Conservation (phyloP, 202 grass and related monocot genomes). For the Schoenoplectus triqueter region DNA sequence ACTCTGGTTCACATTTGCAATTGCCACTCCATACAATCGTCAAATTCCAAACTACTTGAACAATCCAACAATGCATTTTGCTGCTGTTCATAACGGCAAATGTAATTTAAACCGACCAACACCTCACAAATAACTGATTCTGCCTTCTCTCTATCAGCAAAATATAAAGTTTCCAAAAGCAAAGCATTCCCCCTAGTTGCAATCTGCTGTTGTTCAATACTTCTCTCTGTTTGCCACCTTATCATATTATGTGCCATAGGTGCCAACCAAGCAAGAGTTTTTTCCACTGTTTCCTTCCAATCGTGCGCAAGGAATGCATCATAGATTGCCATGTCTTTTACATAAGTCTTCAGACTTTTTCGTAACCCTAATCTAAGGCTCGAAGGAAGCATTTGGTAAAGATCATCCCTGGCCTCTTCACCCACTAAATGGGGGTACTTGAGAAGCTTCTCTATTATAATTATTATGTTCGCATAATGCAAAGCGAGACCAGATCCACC, state of each 20-base stretch:
- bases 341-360: slow-evolving; percentile 56
- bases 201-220: slow-evolving; percentile 93
- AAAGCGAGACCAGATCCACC: slow-evolving; percentile 81
- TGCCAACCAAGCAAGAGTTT: slow-evolving; percentile 70
- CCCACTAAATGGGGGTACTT: slow-evolving; percentile 90
- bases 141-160: slow-evolving; percentile 74
- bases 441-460: slow-evolving; percentile 92
- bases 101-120: slow-evolving; percentile 90
- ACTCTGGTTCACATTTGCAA: slow-evolving; percentile 47
- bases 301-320: slow-evolving; percentile 91
- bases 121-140: slow-evolving; percentile 80
- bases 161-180: slow-evolving; percentile 78
- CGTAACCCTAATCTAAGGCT: slow-evolving; percentile 55
- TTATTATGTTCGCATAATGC: slow-evolving; percentile 86
- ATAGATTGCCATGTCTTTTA: slow-evolving; percentile 71
- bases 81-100: slow-evolving; percentile 94
- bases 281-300: slow-evolving; percentile 82
- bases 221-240: slow-evolving; percentile 86
- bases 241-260: slow-evolving; percentile 93
- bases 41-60: slow-evolving; percentile 80
- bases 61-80: slow-evolving; percentile 89
- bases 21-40: slow-evolving; percentile 87
- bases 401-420: slow-evolving; percentile 80
- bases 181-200: slow-evolving; percentile 66
- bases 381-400: slow-evolving; percentile 94